A percentile compares a stretch with the other conserved stretches of the same genome.
These are phyloP conservation scores for Sophora flavescens DNA, from an alignment of 306 rosid genomes.

Conservation along the genomic window DNA sequence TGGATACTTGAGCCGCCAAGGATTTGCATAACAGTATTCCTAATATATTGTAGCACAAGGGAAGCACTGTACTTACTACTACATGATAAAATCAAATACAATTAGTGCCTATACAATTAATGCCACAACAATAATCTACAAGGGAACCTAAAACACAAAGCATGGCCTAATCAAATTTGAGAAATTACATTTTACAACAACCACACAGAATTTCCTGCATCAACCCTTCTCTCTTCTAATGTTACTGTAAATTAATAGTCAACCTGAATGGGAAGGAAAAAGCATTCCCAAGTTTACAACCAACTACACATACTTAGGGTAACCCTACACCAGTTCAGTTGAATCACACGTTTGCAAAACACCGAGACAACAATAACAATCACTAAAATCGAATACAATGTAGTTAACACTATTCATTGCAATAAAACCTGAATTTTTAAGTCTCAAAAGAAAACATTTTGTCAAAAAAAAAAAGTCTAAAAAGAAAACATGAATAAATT, in stretches of 20 bases:
- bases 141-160: not conserved
- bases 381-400: not conserved
- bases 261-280: not conserved
- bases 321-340: constrained; percentile 29
- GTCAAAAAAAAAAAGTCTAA: too few relatives aligned
- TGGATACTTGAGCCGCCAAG: constrained; percentile 6
- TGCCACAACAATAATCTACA: not conserved
- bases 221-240: too few relatives aligned
- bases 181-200: too few relatives aligned
- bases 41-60: not conserved
- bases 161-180: too few relatives aligned
- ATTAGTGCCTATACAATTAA: not conserved
- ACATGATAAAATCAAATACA: constrained; percentile 4
- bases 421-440: constrained; percentile 8
- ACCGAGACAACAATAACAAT: constrained; percentile 13
- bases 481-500: constrained; percentile 29
- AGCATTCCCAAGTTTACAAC: not conserved
- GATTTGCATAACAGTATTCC: constrained; percentile 21
- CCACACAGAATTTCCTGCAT: too few relatives aligned
- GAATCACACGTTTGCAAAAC: constrained; percentile 33
- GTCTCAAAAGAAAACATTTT: too few relatives aligned
- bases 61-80: constrained; percentile 25
- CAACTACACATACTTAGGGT: constrained; percentile 13
- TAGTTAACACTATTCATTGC: constrained; percentile 27
- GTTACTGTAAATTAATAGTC: not conserved